Base-by-base conservation (phyloP, 2,329 filamentous ascomycete genomes). In the Exophiala alcalophila region DNA sequence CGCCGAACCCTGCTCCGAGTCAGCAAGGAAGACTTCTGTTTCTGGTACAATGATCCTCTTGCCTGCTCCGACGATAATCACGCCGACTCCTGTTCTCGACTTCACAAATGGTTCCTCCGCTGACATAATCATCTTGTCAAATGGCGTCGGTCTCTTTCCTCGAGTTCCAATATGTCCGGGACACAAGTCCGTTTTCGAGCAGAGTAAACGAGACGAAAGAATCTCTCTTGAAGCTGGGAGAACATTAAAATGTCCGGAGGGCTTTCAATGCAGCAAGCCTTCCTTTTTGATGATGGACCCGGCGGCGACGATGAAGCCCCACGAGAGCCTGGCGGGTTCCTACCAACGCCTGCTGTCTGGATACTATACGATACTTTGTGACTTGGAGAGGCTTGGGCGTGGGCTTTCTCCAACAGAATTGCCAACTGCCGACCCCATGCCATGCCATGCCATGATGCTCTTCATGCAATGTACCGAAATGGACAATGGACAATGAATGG, bases 11-110 rank as follows among this genome's bases (percentile, higher is more conserved):
- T 42, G 12, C 18, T 15, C 20, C 32, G 21, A 10, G 26, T 43
- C 37, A 37, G 33, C 16, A 21, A 35, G 18, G 21, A 23, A n/a
- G 7, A 20, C 11, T 21, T 12, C 21, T n/a, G 25, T n/a, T n/a
- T n/a, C n/a, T n/a, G n/a, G n/a, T n/a, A n/a, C n/a, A n/a, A n/a
- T n/a, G 21, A 19, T 40, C 27, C 27, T 20, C 49, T 38, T 39
- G 57, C 58, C 56, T 20, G 58, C 44, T 67, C 75, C 75, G 5
- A 78, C 71, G 37, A 78, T 69, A 23, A 77, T 60, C 21, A 77
- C 68, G 23, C 63, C 65, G 55, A 73, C 67, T 40, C 67, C 67
- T 15, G 71, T 65, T 46, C 80, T 80, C 1, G 72, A 68, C 54
- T 81, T 44, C 25, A 31, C 38, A 16, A 39, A 42, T 14, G 35